Evolutionary conservation across 257 asterid genomes (phyloP).

Genomic region (Thymus mandschuricus): DNA sequence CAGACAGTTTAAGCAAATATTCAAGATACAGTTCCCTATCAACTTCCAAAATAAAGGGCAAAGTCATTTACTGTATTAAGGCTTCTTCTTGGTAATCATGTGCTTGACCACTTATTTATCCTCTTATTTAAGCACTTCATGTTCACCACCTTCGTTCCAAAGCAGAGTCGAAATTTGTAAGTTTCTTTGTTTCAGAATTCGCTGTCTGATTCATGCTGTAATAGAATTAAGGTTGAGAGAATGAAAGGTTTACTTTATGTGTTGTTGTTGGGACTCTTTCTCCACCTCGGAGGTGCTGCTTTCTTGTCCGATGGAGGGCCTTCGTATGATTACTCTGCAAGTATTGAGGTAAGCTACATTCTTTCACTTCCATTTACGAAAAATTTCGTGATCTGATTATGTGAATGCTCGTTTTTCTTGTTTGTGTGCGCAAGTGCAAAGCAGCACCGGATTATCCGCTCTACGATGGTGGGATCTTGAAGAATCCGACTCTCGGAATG

Average conservation of each 20-base stretch:
- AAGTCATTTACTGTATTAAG: slow-evolving; percentile 16
- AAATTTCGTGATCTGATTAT: not conserved
- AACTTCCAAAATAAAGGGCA: slow-evolving; percentile 27
- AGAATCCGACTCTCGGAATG: slow-evolving; percentile 24
- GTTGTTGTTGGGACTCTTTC: slow-evolving; percentile 19
- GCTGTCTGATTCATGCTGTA: slow-evolving; percentile 4
- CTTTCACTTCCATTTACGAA: not conserved
- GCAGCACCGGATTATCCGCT: slow-evolving; percentile 54
- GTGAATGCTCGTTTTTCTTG: not conserved
- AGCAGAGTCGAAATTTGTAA: slow-evolving; percentile 18
- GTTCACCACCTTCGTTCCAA: not conserved
- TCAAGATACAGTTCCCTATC: slow-evolving; percentile 20
- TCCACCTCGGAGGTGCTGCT: slow-evolving; percentile 16
- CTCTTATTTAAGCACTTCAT: not conserved
- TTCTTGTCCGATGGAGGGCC: slow-evolving; percentile 20
- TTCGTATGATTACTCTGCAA: slow-evolving; percentile 43
- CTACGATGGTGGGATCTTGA: slow-evolving; percentile 62
- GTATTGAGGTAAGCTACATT: slow-evolving; percentile 39
- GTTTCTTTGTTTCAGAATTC: not conserved
- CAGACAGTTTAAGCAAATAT: slow-evolving; percentile 28
- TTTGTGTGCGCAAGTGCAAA: slow-evolving; percentile 48
- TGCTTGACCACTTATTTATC: slow-evolving; percentile 8
- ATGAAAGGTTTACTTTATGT: slow-evolving; percentile 27
- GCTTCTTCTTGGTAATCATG: not conserved
- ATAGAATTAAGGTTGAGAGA: slow-evolving; percentile 2